phyloP scores from a whole-genome alignment of 768 basidiomycete genomes.

The Botryobasidium botryosum region DNA sequence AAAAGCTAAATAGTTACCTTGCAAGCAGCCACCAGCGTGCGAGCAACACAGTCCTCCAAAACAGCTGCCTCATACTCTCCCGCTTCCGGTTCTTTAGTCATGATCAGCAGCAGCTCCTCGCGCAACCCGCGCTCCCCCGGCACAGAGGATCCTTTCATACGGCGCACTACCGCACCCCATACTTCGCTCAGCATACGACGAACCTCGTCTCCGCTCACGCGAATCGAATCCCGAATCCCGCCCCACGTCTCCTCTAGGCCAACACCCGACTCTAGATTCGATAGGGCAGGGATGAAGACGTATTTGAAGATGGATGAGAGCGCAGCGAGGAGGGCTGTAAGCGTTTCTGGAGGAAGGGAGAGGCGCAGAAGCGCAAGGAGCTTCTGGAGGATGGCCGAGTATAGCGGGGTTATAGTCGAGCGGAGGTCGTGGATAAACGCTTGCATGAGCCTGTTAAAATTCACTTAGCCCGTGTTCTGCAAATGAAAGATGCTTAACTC shows the following conservation, averaged over 20 bases:
- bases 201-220: conserved; percentile 49
- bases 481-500: conserved; percentile 16
- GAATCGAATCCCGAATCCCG: conserved; percentile 31
- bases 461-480: background rate
- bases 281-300: conserved; percentile 37
- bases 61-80: background rate
- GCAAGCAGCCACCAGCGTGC: conserved; percentile 63
- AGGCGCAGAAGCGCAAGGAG: conserved; percentile 42
- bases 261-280: background rate
- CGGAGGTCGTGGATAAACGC: conserved; percentile 67
- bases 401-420: conserved; percentile 51
- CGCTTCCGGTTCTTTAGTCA: conserved; percentile 2
- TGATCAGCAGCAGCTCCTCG: no score
- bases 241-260: conserved; percentile 55
- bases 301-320: conserved; percentile 55
- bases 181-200: conserved; percentile 71
- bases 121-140: no score
- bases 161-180: conserved; percentile 64
- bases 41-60: conserved; percentile 41
- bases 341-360: conserved; percentile 38
- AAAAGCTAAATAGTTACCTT: conserved; percentile 31
- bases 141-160: conserved; percentile 52
- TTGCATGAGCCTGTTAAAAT: conserved; percentile 43
- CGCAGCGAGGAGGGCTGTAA: conserved; percentile 49
- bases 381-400: conserved; percentile 34